Percentiles rank a stretch among this genome's conserved stretches.
phyloP scores from a whole-genome alignment of 805 yeast genomes.

The Lipomyces orientalis region DNA sequence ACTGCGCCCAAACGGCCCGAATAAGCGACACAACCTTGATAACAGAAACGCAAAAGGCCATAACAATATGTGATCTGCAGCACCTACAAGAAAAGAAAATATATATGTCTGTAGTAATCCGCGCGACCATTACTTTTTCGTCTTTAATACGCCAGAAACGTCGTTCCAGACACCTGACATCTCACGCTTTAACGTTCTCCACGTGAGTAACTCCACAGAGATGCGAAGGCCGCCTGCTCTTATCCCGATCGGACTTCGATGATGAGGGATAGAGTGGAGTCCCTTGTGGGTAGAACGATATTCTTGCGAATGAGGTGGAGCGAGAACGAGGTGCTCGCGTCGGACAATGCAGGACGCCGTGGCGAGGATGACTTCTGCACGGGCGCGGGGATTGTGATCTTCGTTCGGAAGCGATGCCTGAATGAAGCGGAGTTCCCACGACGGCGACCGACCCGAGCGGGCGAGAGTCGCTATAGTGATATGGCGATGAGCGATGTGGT shows the following conservation, averaged over 20 bases:
- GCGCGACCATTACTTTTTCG: not conserved
- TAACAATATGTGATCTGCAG: not conserved
- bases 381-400: not conserved
- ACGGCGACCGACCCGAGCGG: not conserved
- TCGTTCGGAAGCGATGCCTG: not conserved
- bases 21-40: not conserved
- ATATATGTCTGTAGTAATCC: not conserved
- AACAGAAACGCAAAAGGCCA: not conserved
- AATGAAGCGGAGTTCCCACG: not conserved
- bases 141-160: not conserved
- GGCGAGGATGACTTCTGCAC: not conserved
- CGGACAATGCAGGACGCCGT: slow-evolving; percentile 6
- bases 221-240: slow-evolving; percentile 2
- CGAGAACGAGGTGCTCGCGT: not conserved
- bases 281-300: not conserved
- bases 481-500: not conserved
- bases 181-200: slow-evolving; percentile 9
- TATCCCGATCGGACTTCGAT: not conserved
- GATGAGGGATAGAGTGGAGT: not conserved
- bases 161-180: slow-evolving; percentile 3
- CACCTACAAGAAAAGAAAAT: not conserved
- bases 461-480: not conserved
- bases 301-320: not conserved
- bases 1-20: not conserved
- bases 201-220: not conserved